phyloP scores from a whole-genome alignment of 805 yeast genomes.

The Sugiyamaella boreocaroliniensis region DNA sequence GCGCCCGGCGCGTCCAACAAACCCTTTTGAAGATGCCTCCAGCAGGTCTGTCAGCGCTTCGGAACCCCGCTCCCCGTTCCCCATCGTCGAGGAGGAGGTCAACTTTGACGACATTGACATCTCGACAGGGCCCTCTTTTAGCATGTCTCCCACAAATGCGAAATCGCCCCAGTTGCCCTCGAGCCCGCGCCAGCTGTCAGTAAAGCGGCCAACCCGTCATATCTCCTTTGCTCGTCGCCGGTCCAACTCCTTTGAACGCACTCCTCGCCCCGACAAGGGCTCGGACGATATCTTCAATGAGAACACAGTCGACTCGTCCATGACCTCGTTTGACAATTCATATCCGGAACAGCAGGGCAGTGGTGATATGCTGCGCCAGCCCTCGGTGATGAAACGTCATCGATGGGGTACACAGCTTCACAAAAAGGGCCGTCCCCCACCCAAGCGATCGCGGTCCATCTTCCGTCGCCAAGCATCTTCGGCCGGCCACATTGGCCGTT shows the following conservation, averaged over 20 bases:
- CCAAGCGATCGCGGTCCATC: constrained; percentile 23
- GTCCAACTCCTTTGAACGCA: neutral
- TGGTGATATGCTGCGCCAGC: constrained; percentile 29
- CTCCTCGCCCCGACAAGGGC: neutral
- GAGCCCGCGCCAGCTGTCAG: constrained; percentile 1
- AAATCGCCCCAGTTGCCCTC: neutral
- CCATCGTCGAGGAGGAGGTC: constrained; percentile 7
- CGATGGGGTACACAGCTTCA: constrained; percentile 90
- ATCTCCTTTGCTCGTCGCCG: constrained; percentile 11
- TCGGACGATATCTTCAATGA: neutral
- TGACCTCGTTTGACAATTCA: neutral
- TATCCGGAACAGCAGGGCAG: neutral
- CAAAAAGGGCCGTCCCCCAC: constrained; percentile 56
- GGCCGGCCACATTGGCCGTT: neutral
- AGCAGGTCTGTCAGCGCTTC: neutral
- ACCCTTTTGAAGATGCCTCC: constrained; percentile 1
- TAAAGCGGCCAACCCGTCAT: constrained; percentile 5
- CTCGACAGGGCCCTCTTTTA: neutral
- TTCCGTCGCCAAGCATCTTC: constrained; percentile 7
- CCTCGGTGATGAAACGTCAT: constrained; percentile 59
- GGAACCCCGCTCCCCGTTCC: neutral
- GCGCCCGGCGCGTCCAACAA: neutral
- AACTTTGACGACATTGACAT: constrained; percentile 2
- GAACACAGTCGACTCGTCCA: neutral
- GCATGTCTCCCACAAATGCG: constrained; percentile 1